A percentile compares a stretch with the other conserved stretches of the same genome.
Conservation (phyloP, 768 basidiomycete genomes). For the Trametes elegans region DNA sequence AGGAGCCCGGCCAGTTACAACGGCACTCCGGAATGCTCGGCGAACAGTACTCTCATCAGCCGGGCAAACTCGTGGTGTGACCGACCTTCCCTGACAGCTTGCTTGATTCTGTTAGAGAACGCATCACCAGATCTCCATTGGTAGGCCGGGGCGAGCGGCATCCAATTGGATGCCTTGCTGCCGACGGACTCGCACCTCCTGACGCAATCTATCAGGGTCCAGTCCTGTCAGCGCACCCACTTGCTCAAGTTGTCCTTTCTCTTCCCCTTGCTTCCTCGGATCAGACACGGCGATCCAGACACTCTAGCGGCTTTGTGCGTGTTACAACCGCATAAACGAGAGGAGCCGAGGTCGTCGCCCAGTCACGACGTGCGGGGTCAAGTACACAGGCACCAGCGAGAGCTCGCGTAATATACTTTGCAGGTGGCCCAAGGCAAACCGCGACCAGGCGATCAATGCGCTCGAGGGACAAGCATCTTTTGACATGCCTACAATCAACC, state of each 20-base stretch:
- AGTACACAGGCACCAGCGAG: background rate
- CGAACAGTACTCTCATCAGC: background rate
- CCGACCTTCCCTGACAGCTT: background rate
- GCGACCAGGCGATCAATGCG: background rate
- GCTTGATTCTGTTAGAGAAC: background rate
- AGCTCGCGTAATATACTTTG: background rate
- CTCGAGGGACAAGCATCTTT: constrained; percentile 3
- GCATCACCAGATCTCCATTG: background rate
- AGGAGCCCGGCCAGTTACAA: background rate
- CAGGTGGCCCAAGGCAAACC: background rate
- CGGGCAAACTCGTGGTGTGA: background rate
- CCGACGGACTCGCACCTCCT: too few species aligned
- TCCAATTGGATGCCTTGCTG: too few species aligned
- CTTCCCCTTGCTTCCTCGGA: too few species aligned
- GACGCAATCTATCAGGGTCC: background rate
- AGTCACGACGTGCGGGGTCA: too few species aligned
- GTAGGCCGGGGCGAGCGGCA: too few species aligned
- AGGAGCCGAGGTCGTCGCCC: too few species aligned
- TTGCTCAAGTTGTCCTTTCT: too few species aligned
- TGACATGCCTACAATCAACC: constrained; percentile 14
- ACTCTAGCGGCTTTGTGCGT: too few species aligned
- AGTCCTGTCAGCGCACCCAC: background rate
- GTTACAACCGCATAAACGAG: too few species aligned
- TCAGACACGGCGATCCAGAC: too few species aligned
- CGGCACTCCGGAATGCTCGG: background rate